phyloP scores from a whole-genome alignment of 2,329 filamentous ascomycete species.

The Thermomyces lanuginosus region DNA sequence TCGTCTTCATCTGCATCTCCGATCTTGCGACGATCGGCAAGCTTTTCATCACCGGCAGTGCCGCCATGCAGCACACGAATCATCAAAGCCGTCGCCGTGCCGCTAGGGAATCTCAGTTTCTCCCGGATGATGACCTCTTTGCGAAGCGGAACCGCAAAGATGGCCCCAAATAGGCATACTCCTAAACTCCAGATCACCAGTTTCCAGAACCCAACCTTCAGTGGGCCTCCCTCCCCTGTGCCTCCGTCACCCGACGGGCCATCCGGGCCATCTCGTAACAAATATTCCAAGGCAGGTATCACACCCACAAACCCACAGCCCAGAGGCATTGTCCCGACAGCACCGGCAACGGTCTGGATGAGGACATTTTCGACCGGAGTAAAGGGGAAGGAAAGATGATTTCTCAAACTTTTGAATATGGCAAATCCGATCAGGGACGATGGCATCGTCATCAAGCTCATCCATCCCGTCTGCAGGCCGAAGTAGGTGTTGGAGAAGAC shows the following conservation, averaged over 20 bases:
- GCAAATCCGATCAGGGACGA: slow-evolving; percentile 87
- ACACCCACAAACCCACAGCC: slow-evolving; percentile 93
- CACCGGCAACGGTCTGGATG: slow-evolving; percentile 87
- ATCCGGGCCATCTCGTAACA: slow-evolving; percentile 61
- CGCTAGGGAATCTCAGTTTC: slow-evolving; percentile 83
- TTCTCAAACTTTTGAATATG: slow-evolving; percentile 66
- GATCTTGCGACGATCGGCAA: too few relatives aligned
- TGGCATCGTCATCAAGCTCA: slow-evolving; percentile 90
- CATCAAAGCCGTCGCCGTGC: slow-evolving; percentile 86
- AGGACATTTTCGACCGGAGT: slow-evolving; percentile 92
- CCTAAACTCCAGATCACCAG: slow-evolving; percentile 82
- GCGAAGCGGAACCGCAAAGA: slow-evolving; percentile 83
- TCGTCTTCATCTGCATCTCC: too few relatives aligned
- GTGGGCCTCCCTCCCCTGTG: slow-evolving; percentile 59
- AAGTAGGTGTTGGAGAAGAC: slow-evolving; percentile 98
- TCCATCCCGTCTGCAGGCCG: slow-evolving; percentile 78
- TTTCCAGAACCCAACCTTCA: slow-evolving; percentile 56
- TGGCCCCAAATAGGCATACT: slow-evolving; percentile 88
- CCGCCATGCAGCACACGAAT: slow-evolving; percentile 74
- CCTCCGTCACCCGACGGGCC: slow-evolving; percentile 58
- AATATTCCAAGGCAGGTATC: slow-evolving; percentile 77
- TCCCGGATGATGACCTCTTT: slow-evolving; percentile 87
- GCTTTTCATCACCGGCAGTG: slow-evolving; percentile 25
- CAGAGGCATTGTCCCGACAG: slow-evolving; percentile 90
- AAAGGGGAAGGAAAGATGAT: slow-evolving; percentile 62